Evolutionary conservation across 352 stramenopile genomes (phyloP), one percentile per base, ranked within the genome.

Genomic region (Pythium plurisporium): DNA sequence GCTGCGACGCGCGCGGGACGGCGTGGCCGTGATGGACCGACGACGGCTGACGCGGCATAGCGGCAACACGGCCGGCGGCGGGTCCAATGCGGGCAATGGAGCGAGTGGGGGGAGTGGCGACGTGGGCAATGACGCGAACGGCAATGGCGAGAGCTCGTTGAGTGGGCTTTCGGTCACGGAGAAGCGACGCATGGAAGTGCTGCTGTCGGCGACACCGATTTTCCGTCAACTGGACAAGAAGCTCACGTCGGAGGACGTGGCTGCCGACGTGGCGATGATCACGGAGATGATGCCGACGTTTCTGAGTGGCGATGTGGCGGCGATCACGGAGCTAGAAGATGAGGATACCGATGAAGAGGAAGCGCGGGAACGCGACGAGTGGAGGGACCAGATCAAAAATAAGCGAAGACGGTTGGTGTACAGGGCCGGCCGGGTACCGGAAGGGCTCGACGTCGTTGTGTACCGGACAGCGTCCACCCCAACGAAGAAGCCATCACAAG

Each of bases 1-100:
- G 9, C 65, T 89, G 4, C 61, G 77, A 55, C 81, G 70, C 26
- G 69, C 79, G 25, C 78, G 82, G 42, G 76, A 86, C 30, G 79
- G 74, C 19, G 79, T 89, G 25, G 83, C 76, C 14, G 76, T 89
- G 25, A 87, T 78, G 58, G 82, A 79, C 66, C 70, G 79, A 22
- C 73, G 79, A 8, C 74, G 79, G 5, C 42, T 65, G 23, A 64
- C 54, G 22, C 65, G 59, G 1, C 15, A 61, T 8, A 53, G 29
- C 20, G 57, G 40, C 5, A 62, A 69, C 37, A 62, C 60, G 4
- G 58, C 69, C 26, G 59, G 55, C 33, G 67, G 69, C 40, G 59
- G 67, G n/a, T 36, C 11, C 38, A 31, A 46, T 12, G 40, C 5
- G 34, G 25, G 31, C 47, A 42, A 62, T 42, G 62, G 46, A 52